Conservation (phyloP, 1,139 yeast species). For the Wickerhamiella infanticola region DNA sequence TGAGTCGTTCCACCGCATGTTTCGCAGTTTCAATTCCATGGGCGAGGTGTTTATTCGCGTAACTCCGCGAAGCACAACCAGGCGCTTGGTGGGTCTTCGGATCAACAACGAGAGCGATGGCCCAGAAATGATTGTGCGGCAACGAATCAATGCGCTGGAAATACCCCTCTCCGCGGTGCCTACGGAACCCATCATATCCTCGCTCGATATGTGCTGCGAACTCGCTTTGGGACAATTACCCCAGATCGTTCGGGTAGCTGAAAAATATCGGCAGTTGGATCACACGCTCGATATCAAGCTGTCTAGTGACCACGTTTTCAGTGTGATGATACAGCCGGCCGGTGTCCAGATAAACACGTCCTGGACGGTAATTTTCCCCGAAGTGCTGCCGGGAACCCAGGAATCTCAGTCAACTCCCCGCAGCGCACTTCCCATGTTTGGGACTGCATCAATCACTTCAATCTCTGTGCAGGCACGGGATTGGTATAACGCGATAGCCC, state of each 20-base stretch:
- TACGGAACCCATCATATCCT: slow-evolving; percentile 10
- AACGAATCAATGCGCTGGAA: slow-evolving; percentile 19
- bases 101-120: slow-evolving; percentile 8
- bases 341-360: slow-evolving; percentile 18
- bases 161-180: slow-evolving; percentile 16
- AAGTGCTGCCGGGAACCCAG: slow-evolving; percentile 13
- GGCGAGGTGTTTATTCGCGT: slow-evolving; percentile 12
- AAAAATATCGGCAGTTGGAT: slow-evolving; percentile 17
- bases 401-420: slow-evolving; percentile 1
- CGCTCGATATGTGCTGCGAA: slow-evolving; percentile 9
- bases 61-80: slow-evolving; percentile 12
- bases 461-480: slow-evolving; percentile 21
- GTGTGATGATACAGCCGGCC: slow-evolving; percentile 16
- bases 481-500: slow-evolving; percentile 21
- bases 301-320: slow-evolving; percentile 17
- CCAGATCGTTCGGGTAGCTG: slow-evolving; percentile 15
- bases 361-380: slow-evolving; percentile 17
- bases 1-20: slow-evolving; percentile 15
- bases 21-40: slow-evolving; percentile 13
- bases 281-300: slow-evolving; percentile 16
- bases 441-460: slow-evolving; percentile 9
- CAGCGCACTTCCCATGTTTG: slow-evolving; percentile 4
- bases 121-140: slow-evolving; percentile 15
- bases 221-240: slow-evolving; percentile 8
- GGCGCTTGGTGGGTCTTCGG: neutral